Evolutionary conservation across 83 land plant genomes (phyloP), one percentile per base, ranked within the genome.

Genomic region (Picea abies): DNA sequence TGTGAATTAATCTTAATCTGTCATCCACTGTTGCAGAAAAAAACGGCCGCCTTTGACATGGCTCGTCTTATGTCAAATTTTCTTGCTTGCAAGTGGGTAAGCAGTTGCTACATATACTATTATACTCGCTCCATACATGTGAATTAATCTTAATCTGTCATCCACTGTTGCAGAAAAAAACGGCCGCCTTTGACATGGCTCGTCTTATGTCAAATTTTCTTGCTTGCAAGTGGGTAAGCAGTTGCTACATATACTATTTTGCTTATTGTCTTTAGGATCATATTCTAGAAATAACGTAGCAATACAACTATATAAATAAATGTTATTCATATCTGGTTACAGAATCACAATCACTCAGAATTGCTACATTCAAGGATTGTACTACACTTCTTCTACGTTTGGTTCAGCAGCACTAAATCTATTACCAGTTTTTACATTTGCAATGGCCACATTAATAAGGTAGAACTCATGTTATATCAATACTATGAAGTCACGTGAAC

Each of bases 311-410:
- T 44, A 44, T 44, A 7, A 44, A 44, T 44, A 6, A 44, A 44
- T 44, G 4, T 44, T 44, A 44, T 44, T 44, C 6, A 44, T 44
- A 6, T 44, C 49, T 44, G 49, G 52, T 63, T 9, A 20, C 68
- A 80, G 82, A 17, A 66, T 80, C 9, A 65, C 44, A 4, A 14
- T 80, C 23, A 65, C 26, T 66, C 82, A 66, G 29, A 80, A 80
- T 26, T 39, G 26, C 0, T 66, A 80, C 66, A 39, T 39, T 41
- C 56, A 63, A 35, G 82, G 82, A 37, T 17, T 80, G 26, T 63
- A 63, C 22, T 80, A 80, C 25, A 80, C 82, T 16, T 80, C 75
- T 16, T 39, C 82, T 8, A 80, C 82, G 65, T 80, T 80, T 64
- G 82, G 56, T 20, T 37, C 75, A 64, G 52, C 75, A 49, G 69